Base-by-base conservation (phyloP, 768 basidiomycete species). In the Lentinula sp. region DNA sequence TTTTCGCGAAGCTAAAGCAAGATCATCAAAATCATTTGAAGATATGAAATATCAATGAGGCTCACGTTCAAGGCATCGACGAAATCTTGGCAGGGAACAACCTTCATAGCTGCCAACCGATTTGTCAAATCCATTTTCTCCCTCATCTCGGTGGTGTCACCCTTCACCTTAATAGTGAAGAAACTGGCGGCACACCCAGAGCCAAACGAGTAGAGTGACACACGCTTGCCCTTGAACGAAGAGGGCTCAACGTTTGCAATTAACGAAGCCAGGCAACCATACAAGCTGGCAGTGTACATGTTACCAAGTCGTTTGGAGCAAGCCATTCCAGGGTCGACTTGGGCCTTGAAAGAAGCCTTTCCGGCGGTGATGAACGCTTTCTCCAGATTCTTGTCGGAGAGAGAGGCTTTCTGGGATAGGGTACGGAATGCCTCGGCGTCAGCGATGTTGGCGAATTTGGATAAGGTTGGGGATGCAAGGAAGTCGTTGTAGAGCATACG, bases 221-320 rank as follows among this genome's bases (percentile, higher is more conserved):
- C 80, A 32, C 95, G 87, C 81, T 95, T 97, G 76, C 85, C 88
- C 68, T 79, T 74, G 58, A 95, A 79, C 65, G 85, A 80, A 6
- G 82, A 73, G 8, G 91, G 87, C 67, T 87, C 85, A 42, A 92
- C 84, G 28, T 81, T 80, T 49, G 90, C 83, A 46, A 99, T 70
- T 33, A 98, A 79, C 7, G 91, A 93, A 42, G 95, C 91, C 62
- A 99, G 85, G 66, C 94, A 95, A 49, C 93, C 95, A 71, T 95
- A 98, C 10, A 99, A 81, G 15, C 93, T 95, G 13, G 90, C 97
- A 12, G 97, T 96, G 82, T 99, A 98, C 90, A 95, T 96, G 85
- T 99, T 98, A 13, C 97, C 97, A 65, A 96, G 85, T 49, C 95
- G 87, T 70, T 86, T 85, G 32, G 95, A 93, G 78, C 88, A 90